Percentiles rank a stretch among this genome's conserved stretches.
Conservation (phyloP, 768 basidiomycete species). For the Tylopilus plumbeoviolaceoides region DNA sequence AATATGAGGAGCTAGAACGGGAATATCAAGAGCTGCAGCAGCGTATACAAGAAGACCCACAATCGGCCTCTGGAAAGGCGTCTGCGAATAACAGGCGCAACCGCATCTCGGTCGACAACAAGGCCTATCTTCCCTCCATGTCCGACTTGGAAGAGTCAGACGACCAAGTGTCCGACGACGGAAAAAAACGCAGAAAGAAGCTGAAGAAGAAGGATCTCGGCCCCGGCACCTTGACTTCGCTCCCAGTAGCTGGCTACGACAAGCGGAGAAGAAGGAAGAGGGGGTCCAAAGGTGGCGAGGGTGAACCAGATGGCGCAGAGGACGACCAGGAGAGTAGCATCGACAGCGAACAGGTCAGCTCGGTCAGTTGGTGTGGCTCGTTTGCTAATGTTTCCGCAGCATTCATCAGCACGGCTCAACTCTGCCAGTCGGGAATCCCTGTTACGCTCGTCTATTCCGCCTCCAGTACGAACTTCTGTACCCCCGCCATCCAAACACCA, state of each 20-base stretch:
- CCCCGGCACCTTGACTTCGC: slow-evolving; percentile 57
- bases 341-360: slow-evolving; percentile 39
- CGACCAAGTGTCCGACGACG: slow-evolving; percentile 53
- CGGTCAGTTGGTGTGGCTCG: slow-evolving; percentile 18
- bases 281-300: slow-evolving; percentile 41
- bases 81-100: slow-evolving; percentile 43
- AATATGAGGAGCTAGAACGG: slow-evolving; percentile 74
- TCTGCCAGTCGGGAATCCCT: slow-evolving; percentile 36
- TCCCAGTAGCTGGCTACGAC: slow-evolving; percentile 65
- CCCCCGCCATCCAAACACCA: slow-evolving; percentile 33
- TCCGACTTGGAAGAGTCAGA: slow-evolving; percentile 68
- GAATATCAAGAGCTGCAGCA: slow-evolving; percentile 46
- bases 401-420: slow-evolving; percentile 26
- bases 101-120: slow-evolving; percentile 74
- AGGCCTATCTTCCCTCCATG: slow-evolving; percentile 67
- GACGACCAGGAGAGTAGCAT: slow-evolving; percentile 44
- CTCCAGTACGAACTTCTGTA: slow-evolving; percentile 33
- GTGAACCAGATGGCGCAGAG: slow-evolving; percentile 36
- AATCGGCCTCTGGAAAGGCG: slow-evolving; percentile 32
- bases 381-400: slow-evolving; percentile 13
- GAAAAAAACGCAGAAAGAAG: slow-evolving; percentile 46
- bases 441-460: slow-evolving; percentile 35
- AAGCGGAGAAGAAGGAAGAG: slow-evolving; percentile 54
- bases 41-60: slow-evolving; percentile 18
- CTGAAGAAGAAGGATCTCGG: slow-evolving; percentile 48